A percentile compares a stretch with the other conserved stretches of the same genome.
Evolutionary conservation across 352 stramenopile genomes (phyloP).

Genomic region (Pythium pyrilobum): DNA sequence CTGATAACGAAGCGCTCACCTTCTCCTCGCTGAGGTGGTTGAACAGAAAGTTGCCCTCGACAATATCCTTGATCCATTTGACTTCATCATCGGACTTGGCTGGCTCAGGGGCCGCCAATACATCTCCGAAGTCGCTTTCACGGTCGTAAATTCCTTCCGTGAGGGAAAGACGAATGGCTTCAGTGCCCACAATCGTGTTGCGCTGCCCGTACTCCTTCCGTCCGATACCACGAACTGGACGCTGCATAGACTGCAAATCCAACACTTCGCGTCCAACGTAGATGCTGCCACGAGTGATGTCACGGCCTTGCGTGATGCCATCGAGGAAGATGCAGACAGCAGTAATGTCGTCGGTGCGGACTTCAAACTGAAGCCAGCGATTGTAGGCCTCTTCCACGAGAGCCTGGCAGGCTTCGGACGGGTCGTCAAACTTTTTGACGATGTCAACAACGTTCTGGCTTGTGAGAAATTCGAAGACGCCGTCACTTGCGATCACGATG

Average conservation of each 20-base stretch:
- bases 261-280: constrained; percentile 78
- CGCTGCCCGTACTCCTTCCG: constrained; percentile 57
- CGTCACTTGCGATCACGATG: constrained; percentile 91
- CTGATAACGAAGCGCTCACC: constrained; percentile 21
- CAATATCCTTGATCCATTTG: constrained; percentile 82
- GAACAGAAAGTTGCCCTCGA: constrained; percentile 92
- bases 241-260: constrained; percentile 80
- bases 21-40: constrained; percentile 87
- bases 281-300: constrained; percentile 73
- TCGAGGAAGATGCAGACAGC: constrained; percentile 86
- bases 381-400: constrained; percentile 92
- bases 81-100: constrained; percentile 77
- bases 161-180: constrained; percentile 77
- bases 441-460: constrained; percentile 94
- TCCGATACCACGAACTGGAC: constrained; percentile 63
- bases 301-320: constrained; percentile 41
- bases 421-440: constrained; percentile 77
- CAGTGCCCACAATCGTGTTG: constrained; percentile 81
- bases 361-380: constrained; percentile 91
- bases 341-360: constrained; percentile 95
- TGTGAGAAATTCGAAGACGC: constrained; percentile 94
- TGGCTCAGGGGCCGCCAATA: constrained; percentile 16
- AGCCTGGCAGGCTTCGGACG: constrained; percentile 82
- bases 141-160: constrained; percentile 38
- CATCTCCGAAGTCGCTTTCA: neutral